phyloP scores from a whole-genome alignment of 176 grass and related monocot genomes.

The Typha latifolia region DNA sequence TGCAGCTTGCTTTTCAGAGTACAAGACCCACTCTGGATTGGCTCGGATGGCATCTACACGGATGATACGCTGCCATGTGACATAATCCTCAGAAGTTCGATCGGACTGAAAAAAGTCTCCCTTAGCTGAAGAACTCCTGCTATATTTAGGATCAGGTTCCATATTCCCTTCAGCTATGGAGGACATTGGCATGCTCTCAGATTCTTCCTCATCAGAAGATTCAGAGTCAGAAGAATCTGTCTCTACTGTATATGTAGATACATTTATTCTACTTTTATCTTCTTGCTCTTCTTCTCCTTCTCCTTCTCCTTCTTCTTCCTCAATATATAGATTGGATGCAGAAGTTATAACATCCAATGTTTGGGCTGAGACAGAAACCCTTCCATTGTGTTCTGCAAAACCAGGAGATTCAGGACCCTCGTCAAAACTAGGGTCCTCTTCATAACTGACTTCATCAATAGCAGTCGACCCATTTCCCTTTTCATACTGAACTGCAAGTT shows the following conservation, averaged over 20 bases:
- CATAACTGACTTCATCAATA: slow-evolving; percentile 47
- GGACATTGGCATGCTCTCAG: slow-evolving; percentile 32
- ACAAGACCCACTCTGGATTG: slow-evolving; percentile 68
- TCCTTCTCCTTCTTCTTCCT: slow-evolving; percentile 27
- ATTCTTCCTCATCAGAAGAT: slow-evolving; percentile 69
- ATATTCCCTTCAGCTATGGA: slow-evolving; percentile 35
- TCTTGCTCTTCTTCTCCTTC: background rate
- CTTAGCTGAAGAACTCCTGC: slow-evolving; percentile 48
- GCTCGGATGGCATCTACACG: slow-evolving; percentile 76
- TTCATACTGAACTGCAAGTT: slow-evolving; percentile 43
- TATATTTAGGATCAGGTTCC: slow-evolving; percentile 51
- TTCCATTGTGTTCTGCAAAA: slow-evolving; percentile 36
- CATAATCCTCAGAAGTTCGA: slow-evolving; percentile 56
- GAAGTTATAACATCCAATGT: too few species aligned
- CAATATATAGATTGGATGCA: slow-evolving; percentile 11
- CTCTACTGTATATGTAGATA: slow-evolving; percentile 26
- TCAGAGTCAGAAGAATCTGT: slow-evolving; percentile 78
- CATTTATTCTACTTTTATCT: slow-evolving; percentile 14
- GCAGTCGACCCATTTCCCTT: slow-evolving; percentile 51
- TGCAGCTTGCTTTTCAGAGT: slow-evolving; percentile 43
- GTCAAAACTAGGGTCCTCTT: slow-evolving; percentile 36
- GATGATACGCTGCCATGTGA: slow-evolving; percentile 89
- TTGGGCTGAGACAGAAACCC: slow-evolving; percentile 1
- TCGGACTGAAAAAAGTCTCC: slow-evolving; percentile 39
- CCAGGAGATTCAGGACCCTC: slow-evolving; percentile 55